Percentiles rank a stretch among this genome's conserved stretches.
Evolutionary conservation across 1,139 yeast species (phyloP).

Genomic region (Pichia sp.): DNA sequence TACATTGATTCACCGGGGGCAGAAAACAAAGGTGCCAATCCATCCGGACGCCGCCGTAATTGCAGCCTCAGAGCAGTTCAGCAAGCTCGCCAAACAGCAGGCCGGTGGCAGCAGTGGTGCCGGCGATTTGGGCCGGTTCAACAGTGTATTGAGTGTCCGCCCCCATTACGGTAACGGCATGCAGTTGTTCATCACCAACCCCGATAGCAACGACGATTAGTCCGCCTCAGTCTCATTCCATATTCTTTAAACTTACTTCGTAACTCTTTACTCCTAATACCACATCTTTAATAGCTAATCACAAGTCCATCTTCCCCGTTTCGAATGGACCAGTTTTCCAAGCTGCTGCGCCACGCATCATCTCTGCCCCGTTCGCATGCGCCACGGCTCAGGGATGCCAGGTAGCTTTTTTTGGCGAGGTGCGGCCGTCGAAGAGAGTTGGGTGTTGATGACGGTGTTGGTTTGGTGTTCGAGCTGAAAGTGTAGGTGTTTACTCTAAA

Average conservation of each 20-base stretch:
- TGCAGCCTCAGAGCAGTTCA: slow-evolving; percentile 30
- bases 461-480: too few species aligned
- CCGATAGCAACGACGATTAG: slow-evolving; percentile 41
- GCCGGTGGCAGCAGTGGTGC: background rate
- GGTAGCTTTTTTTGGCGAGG: too few species aligned
- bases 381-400: too few species aligned
- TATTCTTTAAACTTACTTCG: too few species aligned
- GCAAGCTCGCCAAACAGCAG: slow-evolving; percentile 18
- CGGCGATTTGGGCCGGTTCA: slow-evolving; percentile 23
- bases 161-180: slow-evolving; percentile 21
- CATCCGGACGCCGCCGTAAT: slow-evolving; percentile 31
- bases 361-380: background rate
- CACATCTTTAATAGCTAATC: too few species aligned
- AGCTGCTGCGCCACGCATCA: background rate
- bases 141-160: slow-evolving; percentile 28
- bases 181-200: slow-evolving; percentile 64
- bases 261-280: too few species aligned
- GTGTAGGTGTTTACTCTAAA: too few species aligned
- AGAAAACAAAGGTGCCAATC: slow-evolving; percentile 27
- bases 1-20: slow-evolving; percentile 27
- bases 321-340: too few species aligned
- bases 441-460: too few species aligned
- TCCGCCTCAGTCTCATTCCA: too few species aligned
- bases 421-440: too few species aligned
- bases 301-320: too few species aligned